Evolutionary conservation across 495 filamentous ascomycete genomes (phyloP).

Genomic region (Penicillium desertorum): DNA sequence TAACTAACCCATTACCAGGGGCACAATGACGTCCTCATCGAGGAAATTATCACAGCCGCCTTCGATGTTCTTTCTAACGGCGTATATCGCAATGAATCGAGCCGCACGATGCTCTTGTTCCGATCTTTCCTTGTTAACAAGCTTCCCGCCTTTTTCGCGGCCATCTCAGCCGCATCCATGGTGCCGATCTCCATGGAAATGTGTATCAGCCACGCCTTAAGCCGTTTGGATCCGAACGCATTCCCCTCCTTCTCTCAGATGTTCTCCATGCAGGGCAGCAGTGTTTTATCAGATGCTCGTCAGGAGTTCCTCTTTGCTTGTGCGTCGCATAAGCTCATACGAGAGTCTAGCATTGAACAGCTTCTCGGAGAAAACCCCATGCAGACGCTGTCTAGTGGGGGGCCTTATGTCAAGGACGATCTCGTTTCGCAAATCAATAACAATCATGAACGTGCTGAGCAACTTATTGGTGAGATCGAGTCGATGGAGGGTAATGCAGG

Average conservation of each 20-base stretch:
- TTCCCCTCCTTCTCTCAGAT: conserved; percentile 79
- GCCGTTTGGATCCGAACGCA: conserved; percentile 70
- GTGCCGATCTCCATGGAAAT: conserved; percentile 67
- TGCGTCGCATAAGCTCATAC: conserved; percentile 78
- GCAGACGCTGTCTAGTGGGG: conserved; percentile 71
- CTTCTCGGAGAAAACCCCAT: conserved; percentile 85
- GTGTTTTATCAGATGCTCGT: conserved; percentile 75
- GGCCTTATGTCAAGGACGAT: conserved; percentile 72
- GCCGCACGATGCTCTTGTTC: conserved; percentile 70
- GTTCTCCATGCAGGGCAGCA: conserved; percentile 74
- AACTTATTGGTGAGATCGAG: conserved; percentile 76
- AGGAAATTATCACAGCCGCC: conserved; percentile 80
- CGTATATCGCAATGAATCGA: conserved; percentile 73
- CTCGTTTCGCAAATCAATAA: conserved; percentile 71
- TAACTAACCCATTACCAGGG: conserved; percentile 46
- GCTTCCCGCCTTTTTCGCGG: conserved; percentile 72
- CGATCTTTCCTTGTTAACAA: conserved; percentile 94
- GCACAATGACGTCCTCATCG: conserved; percentile 69
- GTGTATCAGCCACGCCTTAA: conserved; percentile 77
- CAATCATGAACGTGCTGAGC: conserved; percentile 69
- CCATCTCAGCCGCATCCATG: conserved; percentile 60
- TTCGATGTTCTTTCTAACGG: conserved; percentile 89
- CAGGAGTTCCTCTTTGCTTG: conserved; percentile 94
- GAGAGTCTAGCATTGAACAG: conserved; percentile 71
- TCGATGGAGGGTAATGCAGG: conserved; percentile 95